Evolutionary conservation across 306 rosid species (phyloP), one percentile per base, ranked within the genome.

Genomic region (Quercus glauca): DNA sequence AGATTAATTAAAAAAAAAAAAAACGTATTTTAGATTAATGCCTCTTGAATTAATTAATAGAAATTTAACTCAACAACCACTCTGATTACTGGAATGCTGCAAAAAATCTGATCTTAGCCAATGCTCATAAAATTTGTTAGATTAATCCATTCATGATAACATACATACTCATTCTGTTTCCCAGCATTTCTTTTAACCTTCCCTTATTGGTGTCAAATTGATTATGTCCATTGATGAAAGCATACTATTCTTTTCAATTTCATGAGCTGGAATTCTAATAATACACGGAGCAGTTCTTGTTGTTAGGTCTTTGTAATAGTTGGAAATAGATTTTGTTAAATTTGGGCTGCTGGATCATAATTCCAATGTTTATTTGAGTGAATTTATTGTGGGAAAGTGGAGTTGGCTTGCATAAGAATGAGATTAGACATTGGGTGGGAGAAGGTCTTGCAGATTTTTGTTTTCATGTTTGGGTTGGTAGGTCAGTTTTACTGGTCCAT

Each of bases 11-110:
- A 4, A 31, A 5, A 31, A 0, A 29, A 1, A 31, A 31, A 29
- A 3, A 29, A 31, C n/a, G 4, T 31, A 41, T 41, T 41, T 41
- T 43, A 43, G 14, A 10, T 45, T 45, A 45, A 45, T 45, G 52
- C 3, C 0, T 45, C 0, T 45, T 12, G 1, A 11, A 45, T 12
- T 45, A 45, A 11, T 45, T 11, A 0, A 12, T 45, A 8, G 52
- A 45, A 45, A 45, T 45, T 45, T 8, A 10, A 0, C 13, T 2
- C 52, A 45, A 4, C 52, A 45, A 45, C 15, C 52, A 11, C 52
- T 45, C 15, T 2, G 14, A 45, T 45, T 6, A 35, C 9, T 45
- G 4, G 0, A 45, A 45, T 2, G 0, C 11, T 45, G 1, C 41
- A 35, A 35, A 35, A 35, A 33, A 33, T n/a, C n/a, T n/a, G n/a